Evolutionary conservation across 2,329 filamentous ascomycete species (phyloP).

Genomic region (Xylaria hypoxylon): DNA sequence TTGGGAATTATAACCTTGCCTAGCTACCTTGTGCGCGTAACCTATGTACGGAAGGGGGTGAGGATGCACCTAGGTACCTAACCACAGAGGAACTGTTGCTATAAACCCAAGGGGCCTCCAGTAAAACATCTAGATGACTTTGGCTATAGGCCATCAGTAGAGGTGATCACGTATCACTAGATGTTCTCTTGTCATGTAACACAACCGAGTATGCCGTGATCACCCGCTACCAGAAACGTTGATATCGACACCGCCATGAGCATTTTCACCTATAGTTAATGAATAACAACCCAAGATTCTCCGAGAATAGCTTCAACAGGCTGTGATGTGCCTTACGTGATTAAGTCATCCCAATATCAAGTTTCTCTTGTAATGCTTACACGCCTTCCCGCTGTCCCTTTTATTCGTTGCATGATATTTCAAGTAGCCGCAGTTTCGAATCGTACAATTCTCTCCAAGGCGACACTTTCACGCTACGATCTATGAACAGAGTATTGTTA

Average conservation of each 20-base stretch:
- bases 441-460: too few species aligned
- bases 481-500: background rate
- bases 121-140: background rate
- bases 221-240: background rate
- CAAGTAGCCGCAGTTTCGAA: background rate
- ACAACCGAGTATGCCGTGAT: background rate
- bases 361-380: too few species aligned
- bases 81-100: background rate
- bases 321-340: too few species aligned
- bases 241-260: background rate
- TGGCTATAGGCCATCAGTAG: too few species aligned
- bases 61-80: background rate
- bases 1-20: slow-evolving; percentile 13
- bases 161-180: background rate
- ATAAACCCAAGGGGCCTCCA: background rate
- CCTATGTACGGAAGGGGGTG: background rate
- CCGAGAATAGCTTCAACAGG: background rate
- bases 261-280: too few species aligned
- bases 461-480: background rate
- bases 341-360: background rate
- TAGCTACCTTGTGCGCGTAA: background rate
- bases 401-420: background rate
- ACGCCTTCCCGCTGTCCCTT: too few species aligned
- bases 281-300: too few species aligned
- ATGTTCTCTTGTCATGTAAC: background rate